Conservation (phyloP, 805 yeast genomes). For the Candida silvatica region DNA sequence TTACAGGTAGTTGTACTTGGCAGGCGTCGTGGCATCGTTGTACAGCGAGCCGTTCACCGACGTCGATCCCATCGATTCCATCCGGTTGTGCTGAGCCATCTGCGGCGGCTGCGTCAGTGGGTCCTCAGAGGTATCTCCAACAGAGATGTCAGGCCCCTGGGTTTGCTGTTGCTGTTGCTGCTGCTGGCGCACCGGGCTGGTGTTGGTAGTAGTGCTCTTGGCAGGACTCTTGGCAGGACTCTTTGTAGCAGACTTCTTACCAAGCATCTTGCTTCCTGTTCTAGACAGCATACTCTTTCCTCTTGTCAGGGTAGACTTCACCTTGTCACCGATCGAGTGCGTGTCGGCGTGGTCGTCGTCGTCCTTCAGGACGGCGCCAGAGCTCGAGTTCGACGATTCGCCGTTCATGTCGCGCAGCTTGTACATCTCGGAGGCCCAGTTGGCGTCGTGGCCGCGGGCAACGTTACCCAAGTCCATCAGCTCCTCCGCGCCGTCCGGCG, state of each 20-base stretch:
- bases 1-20: not conserved
- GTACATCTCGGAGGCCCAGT: conserved; percentile 67
- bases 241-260: no score
- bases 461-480: conserved; percentile 69
- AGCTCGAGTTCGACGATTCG: conserved; percentile 13
- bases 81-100: not conserved
- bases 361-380: not conserved
- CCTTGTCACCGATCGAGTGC: not conserved
- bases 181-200: not conserved
- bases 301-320: conserved; percentile 30
- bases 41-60: not conserved
- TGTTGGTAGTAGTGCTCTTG: no score
- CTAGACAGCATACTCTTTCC: conserved; percentile 29
- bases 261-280: no score
- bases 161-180: not conserved
- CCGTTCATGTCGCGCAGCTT: conserved; percentile 31
- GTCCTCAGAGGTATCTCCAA: not conserved
- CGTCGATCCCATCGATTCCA: not conserved
- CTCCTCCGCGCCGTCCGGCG: conserved; percentile 33
- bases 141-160: not conserved
- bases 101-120: not conserved
- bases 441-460: conserved; percentile 71
- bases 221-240: no score
- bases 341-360: not conserved
- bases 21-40: not conserved